Percentiles rank a stretch among this genome's conserved stretches.
Evolutionary conservation across 179 eudicot species (phyloP).

Genomic region (Camellia oleifera): DNA sequence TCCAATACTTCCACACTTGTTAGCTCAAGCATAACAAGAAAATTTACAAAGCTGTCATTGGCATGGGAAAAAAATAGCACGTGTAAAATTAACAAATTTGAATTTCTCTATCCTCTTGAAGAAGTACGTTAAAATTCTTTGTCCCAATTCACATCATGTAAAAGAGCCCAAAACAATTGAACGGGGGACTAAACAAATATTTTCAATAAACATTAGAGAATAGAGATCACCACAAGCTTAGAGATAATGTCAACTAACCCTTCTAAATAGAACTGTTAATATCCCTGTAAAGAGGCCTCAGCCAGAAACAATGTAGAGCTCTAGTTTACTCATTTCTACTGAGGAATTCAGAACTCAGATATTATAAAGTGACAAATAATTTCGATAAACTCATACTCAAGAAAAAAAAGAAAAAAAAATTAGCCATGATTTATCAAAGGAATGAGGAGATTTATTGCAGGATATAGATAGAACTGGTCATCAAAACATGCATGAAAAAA

Average conservation of each 20-base stretch:
- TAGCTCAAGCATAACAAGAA: constrained; percentile 6
- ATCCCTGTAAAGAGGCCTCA: not conserved
- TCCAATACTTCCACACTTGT: constrained; percentile 3
- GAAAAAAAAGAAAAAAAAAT: not conserved
- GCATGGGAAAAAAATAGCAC: constrained; percentile 2
- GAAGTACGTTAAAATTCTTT: not conserved
- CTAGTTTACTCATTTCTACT: not conserved
- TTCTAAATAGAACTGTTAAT: not conserved
- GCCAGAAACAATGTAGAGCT: not conserved
- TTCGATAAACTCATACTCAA: not conserved
- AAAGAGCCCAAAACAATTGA: constrained; percentile 4
- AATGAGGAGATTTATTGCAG: not conserved
- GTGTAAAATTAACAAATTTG: not conserved
- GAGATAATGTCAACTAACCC: not conserved
- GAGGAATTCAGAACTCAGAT: not conserved
- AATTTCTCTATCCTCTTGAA: not conserved
- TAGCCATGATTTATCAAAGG: not conserved
- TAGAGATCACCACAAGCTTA: not conserved
- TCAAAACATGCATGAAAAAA: not conserved
- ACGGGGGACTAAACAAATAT: not conserved
- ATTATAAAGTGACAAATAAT: not conserved
- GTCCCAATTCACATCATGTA: too few species aligned
- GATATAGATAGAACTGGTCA: not conserved
- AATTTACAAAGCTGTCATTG: constrained; percentile 5
- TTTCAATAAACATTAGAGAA: not conserved